These are phyloP conservation scores for Phytopythium delawarense DNA, from an alignment of 352 stramenopile genomes.

Conservation along the genomic window DNA sequence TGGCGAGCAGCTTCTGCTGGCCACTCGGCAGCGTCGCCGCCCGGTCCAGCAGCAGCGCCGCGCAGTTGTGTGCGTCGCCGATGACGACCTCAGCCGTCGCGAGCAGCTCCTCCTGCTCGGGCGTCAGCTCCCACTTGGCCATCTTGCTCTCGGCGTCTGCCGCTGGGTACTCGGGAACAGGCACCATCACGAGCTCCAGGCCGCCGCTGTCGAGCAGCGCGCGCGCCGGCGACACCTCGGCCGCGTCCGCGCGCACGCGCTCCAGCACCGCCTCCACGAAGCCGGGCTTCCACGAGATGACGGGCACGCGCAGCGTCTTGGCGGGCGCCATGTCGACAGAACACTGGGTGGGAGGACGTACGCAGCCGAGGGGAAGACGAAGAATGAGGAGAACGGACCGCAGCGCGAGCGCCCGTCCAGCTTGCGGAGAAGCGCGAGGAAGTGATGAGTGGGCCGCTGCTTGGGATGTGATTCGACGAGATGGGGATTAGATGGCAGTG, in stretches of 20 bases:
- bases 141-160: conserved; percentile 7
- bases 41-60: conserved; percentile 32
- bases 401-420: not conserved
- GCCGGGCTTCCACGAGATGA: conserved; percentile 48
- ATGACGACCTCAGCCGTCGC: conserved; percentile 37
- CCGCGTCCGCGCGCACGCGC: conserved; percentile 15
- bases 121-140: conserved; percentile 23
- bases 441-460: not conserved
- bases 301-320: conserved; percentile 34
- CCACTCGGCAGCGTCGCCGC: conserved; percentile 13
- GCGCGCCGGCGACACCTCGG: conserved; percentile 20
- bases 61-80: conserved; percentile 40
- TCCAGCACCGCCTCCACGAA: conserved; percentile 34
- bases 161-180: conserved; percentile 16
- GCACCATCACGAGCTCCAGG: conserved; percentile 41
- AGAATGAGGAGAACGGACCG: not conserved
- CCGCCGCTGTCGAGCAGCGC: conserved; percentile 33
- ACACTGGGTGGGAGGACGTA: not conserved
- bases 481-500: not conserved
- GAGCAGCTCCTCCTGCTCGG: conserved; percentile 27
- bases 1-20: conserved; percentile 29
- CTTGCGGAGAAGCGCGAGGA: not conserved
- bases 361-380: not conserved
- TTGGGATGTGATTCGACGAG: not conserved
- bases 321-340: not conserved